Percentiles rank a stretch among this genome's conserved stretches.
phyloP scores from a whole-genome alignment of 164 flowering plant genomes.

The Umbellularia californica region DNA sequence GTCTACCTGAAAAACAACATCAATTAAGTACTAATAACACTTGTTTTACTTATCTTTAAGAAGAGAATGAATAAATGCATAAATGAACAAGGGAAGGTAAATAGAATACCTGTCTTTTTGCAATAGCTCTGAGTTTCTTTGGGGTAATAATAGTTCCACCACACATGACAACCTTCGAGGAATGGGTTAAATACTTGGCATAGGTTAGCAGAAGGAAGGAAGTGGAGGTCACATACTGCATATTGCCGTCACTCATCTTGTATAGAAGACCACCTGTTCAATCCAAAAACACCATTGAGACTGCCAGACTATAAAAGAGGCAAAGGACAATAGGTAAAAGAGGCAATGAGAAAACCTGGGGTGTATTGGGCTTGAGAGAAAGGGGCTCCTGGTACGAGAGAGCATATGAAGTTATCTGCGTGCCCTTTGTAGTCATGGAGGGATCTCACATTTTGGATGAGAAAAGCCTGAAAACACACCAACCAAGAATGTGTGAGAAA shows the following conservation, averaged over 20 bases:
- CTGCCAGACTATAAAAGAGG: neutral
- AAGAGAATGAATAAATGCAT: neutral
- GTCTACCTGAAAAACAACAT: conserved; percentile 51
- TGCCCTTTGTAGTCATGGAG: conserved; percentile 83
- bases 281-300: neutral
- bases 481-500: neutral
- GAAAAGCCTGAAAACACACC: conserved; percentile 54
- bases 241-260: conserved; percentile 68
- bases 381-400: conserved; percentile 63
- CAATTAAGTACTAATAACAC: neutral
- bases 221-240: conserved; percentile 83
- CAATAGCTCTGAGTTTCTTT: conserved; percentile 46
- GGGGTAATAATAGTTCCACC: conserved; percentile 56
- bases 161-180: conserved; percentile 53
- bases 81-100: neutral
- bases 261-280: conserved; percentile 64
- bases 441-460: conserved; percentile 61
- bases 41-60: neutral
- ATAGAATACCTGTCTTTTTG: conserved; percentile 57
- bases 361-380: conserved; percentile 62
- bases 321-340: conserved; percentile 3
- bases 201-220: conserved; percentile 67
- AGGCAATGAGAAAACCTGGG: conserved; percentile 43
- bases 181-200: conserved; percentile 68
- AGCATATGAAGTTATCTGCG: conserved; percentile 81